Base-by-base conservation (phyloP, 2,329 filamentous ascomycete species). In the Colletotrichum musae region DNA sequence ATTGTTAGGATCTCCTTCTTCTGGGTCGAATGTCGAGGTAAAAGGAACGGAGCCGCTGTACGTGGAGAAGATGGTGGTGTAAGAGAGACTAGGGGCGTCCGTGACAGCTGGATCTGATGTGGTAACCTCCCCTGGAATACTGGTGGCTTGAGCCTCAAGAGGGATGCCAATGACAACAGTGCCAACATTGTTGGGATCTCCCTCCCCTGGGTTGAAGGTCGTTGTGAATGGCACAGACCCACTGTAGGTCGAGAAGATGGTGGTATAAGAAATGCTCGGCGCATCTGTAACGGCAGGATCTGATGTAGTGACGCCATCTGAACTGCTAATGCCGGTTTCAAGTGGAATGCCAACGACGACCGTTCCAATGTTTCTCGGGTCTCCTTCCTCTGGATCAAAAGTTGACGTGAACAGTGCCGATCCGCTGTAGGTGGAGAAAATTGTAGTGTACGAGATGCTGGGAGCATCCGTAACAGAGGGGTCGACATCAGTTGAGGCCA, bases 291-390 rank as follows among this genome's bases (percentile, higher is more conserved):
- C 28, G 12, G 28, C 18, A 2, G 32, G 16, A 26, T 18, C 47
- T 39, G 32, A 18, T 16, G 26, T 16, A 26, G 45, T 21, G 47
- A 60, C 10, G 47, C 43, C 5, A n/a, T 10, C 4, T 12, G 16
- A 32, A 24, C 18, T 18, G 7, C 28, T 39, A 6, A 13, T 13
- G 12, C 7, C 32, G 12, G 52, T 12, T 7, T 28, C 16, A 6
- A 56, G 28, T 2, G 58, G 36, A 18, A 57, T 6, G 6, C 47
- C n/a, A 16, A 64, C n/a, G 16, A 64, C 24, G 13, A 47, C 54
- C 2, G 32, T 36, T 5, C 21, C 21, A 18, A 56, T 10, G 47
- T 50, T 50, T 5, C 12, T 50, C 12, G 48, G 48, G 1, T 58
- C 52, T 18, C 21, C 51, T 6, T 7, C 21, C 7, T 21, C 41